Conservation (phyloP, 23 red algal genomes). For the Gracilaria domingensis region DNA sequence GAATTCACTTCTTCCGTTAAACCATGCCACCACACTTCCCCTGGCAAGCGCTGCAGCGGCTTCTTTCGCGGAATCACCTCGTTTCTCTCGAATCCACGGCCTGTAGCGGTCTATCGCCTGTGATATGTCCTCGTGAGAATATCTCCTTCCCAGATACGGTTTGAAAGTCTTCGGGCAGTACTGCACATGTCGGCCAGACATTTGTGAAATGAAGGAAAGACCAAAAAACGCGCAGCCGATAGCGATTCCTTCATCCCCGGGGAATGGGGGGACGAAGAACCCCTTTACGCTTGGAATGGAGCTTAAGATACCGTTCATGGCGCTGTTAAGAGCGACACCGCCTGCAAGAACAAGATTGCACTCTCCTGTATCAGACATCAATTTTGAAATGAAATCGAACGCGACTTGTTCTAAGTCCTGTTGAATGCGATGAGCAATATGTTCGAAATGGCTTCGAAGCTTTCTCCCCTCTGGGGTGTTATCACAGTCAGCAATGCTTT, state of each 20-base stretch:
- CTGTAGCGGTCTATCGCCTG: conserved; percentile 37
- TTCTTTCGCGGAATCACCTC: conserved; percentile 34
- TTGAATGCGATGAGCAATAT: conserved; percentile 49
- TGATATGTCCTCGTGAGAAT: conserved; percentile 50
- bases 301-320: conserved; percentile 67
- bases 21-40: conserved; percentile 77
- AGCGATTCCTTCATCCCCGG: conserved; percentile 94
- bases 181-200: background rate
- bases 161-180: background rate
- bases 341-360: conserved; percentile 69
- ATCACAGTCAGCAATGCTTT: conserved; percentile 21
- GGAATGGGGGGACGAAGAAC: conserved; percentile 80
- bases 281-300: conserved; percentile 5
- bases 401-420: conserved; percentile 47
- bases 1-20: conserved; percentile 76
- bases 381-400: conserved; percentile 30
- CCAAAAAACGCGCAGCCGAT: conserved; percentile 89
- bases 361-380: conserved; percentile 27
- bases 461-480: background rate
- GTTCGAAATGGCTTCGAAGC: conserved; percentile 40
- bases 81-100: conserved; percentile 49
- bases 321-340: conserved; percentile 85
- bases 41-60: conserved; percentile 60
- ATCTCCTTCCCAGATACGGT: conserved; percentile 65
- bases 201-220: background rate